Percentiles rank a stretch among this genome's conserved stretches.
Evolutionary conservation across 1,139 yeast species (phyloP).

Genomic region (Suhomyces taliae): DNA sequence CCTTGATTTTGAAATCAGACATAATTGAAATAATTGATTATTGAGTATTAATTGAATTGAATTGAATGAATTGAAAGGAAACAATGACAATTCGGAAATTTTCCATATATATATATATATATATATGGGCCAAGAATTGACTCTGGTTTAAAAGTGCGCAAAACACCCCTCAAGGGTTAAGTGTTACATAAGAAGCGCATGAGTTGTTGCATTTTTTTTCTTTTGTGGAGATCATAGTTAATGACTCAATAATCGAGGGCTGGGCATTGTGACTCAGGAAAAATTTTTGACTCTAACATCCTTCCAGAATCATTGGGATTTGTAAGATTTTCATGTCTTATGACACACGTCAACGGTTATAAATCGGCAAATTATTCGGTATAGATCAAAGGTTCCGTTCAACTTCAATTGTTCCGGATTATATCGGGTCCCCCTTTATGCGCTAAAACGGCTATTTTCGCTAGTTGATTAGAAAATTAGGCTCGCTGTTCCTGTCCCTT

Average conservation of each 20-base stretch:
- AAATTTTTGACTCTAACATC: too few species aligned
- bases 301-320: too few species aligned
- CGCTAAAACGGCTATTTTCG: background rate
- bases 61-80: too few species aligned
- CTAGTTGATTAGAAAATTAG: background rate
- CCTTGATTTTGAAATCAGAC: constrained; percentile 63
- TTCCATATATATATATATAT: background rate
- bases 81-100: background rate
- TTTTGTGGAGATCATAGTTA: background rate
- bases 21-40: constrained; percentile 15
- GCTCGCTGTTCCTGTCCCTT: too few species aligned
- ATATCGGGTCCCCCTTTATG: background rate
- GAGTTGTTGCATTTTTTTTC: background rate
- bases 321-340: too few species aligned
- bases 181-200: too few species aligned
- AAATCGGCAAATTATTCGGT: too few species aligned
- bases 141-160: background rate
- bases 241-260: too few species aligned
- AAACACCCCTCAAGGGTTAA: background rate
- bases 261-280: too few species aligned
- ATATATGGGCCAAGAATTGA: background rate
- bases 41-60: too few species aligned
- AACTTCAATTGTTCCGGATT: background rate
- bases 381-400: too few species aligned
- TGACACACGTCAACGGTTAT: too few species aligned